Evolutionary conservation across 2,329 filamentous ascomycete species (phyloP), one percentile per base, ranked within the genome.

Genomic region (Dactylella cylindrospora): DNA sequence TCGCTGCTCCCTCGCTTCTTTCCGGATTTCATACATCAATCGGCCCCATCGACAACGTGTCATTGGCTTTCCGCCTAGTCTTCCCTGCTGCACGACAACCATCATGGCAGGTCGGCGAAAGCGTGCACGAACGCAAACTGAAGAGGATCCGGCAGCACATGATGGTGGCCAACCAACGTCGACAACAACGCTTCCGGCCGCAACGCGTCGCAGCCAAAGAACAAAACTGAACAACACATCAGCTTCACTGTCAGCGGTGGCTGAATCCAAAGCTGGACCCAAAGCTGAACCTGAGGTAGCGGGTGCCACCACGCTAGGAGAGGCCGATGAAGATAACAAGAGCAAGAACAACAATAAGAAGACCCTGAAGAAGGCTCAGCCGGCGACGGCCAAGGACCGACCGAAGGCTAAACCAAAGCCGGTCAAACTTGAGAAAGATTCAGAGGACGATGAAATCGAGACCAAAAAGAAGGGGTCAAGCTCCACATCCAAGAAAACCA

Each of bases 341-440:
- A n/a, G n/a, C 33, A 23, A 15, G 29, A 39, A 40, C 38, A 50
- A 40, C 19, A 40, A 54, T 25, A 15, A 54, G 47, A 44, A 36
- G 47, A 47, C 10, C 28, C 29, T 23, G 33, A 47, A 17, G 20
- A 26, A 10, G 36, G 26, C 29, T 25, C 12, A 12, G 35, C 25
- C 26, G 10, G 43, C 23, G 25, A 28, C 25, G 28, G 31, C n/a
- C 13, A 31, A 44, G 40, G 33, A 28, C 17, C 35, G 31, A 31
- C 8, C 49, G 9, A 54, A 43, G 39, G 57, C 57, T 62, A 62
- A 54, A n/a, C 57, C 57, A 54, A 62, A 49, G 57, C 49, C 57
- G 57, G 57, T 15, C 29, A 49, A 49, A 50, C 38, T 43, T 53
- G 49, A 54, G 23, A 44, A 47, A 39, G 49, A 19, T 12, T 49